Evolutionary conservation across 805 yeast species (phyloP).

Genomic region (Spathaspora gorwiae): DNA sequence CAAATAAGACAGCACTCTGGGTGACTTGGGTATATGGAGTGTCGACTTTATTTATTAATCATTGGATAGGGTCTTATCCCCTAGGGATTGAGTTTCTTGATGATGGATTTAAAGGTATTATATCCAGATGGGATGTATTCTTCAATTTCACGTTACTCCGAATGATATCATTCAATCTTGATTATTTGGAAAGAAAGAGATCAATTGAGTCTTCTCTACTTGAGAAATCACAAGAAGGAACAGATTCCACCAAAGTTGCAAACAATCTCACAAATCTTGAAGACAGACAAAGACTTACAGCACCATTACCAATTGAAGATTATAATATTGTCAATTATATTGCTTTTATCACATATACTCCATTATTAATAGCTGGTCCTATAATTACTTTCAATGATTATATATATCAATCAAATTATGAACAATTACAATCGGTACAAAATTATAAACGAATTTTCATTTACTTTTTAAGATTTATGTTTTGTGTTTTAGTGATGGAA

Average conservation of each 20-base stretch:
- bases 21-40: conserved; percentile 77
- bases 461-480: conserved; percentile 63
- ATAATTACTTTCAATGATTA: conserved; percentile 89
- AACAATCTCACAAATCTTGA: conserved; percentile 23
- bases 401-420: conserved; percentile 61
- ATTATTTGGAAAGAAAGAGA: conserved; percentile 49
- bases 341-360: conserved; percentile 79
- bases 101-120: conserved; percentile 62
- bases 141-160: conserved; percentile 86
- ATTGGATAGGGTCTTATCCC: conserved; percentile 51
- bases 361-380: conserved; percentile 94
- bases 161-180: conserved; percentile 78
- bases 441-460: conserved; percentile 45
- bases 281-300: conserved; percentile 63
- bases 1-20: conserved; percentile 35
- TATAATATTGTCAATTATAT: conserved; percentile 65
- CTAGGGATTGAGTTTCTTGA: conserved; percentile 59
- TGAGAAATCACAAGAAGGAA: conserved; percentile 5
- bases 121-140: conserved; percentile 92
- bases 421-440: conserved; percentile 52
- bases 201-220: conserved; percentile 5
- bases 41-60: conserved; percentile 74
- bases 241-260: conserved; percentile 2
- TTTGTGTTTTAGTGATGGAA: conserved; percentile 87
- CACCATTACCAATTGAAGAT: conserved; percentile 55